Evolutionary conservation across 345 rosid genomes (phyloP), one percentile per base, ranked within the genome.

Genomic region (Tarenaya hassleriana): DNA sequence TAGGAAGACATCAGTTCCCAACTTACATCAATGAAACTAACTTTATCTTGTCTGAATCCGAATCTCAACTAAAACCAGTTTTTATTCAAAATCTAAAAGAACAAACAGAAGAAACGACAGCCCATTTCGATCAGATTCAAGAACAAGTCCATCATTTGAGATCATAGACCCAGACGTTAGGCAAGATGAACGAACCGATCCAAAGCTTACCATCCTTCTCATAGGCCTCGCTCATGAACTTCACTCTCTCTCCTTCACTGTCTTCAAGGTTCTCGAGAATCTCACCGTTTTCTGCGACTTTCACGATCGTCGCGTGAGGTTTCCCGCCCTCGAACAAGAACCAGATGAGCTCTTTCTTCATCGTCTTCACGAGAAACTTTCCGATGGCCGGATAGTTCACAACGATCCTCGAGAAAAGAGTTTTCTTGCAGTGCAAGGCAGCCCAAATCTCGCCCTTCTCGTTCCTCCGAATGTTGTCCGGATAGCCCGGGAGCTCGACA

Each of bases 381-480:
- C 88, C 84, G 8, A 74, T 16, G 70, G 47, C 67, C 0, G 76
- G 38, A 51, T 75, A 63, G 1, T 66, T 63, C 51, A 74, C 47
- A 16, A 62, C 47, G 51, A 77, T 34, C 60, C 68, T 72, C 13
- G 69, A 59, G 19, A 72, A 33, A 13, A 4, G 63, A 19, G 56
- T 68, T 79, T 79, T 69, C 38, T 64, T 76, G n/a, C 69, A 60
- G 41, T 75, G 72, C 6, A 77, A 50, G 34, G 78, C 84, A 1
- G 77, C 72, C 92, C 87, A 81, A 16, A 79, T 83, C 15, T 83
- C 86, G 1, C 95, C 89, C 1, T 56, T 56, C 2, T 52, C 32
- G 18, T 66, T 75, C 44, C 77, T 74, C 58, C 82, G 67, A 11
- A 84, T 71, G 52, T 81, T 88, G 60, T 82, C 86, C 0, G 88